A percentile compares a stretch with the other conserved stretches of the same genome.
Conservation (phyloP, 2,329 filamentous ascomycete species). For the Claviceps maximensis region DNA sequence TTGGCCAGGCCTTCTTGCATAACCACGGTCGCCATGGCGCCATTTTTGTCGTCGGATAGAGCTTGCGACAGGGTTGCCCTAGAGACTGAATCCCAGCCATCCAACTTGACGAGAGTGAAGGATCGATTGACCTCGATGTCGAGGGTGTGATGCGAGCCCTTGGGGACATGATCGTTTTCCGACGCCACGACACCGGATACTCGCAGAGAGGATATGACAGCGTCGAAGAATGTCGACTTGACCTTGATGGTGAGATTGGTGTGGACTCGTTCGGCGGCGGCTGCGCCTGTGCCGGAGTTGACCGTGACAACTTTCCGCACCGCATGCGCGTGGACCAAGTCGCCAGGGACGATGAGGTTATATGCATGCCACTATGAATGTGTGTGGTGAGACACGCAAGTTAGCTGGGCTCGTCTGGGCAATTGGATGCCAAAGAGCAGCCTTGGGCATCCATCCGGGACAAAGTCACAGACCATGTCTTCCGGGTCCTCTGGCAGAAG, state of each 20-base stretch:
- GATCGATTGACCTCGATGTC: conserved; percentile 80
- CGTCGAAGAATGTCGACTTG: conserved; percentile 45
- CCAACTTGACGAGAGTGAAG: conserved; percentile 77
- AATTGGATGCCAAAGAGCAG: background rate
- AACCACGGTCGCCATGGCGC: conserved; percentile 77
- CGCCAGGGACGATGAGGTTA: conserved; percentile 42
- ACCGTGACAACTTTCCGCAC: conserved; percentile 40
- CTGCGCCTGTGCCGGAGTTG: conserved; percentile 36
- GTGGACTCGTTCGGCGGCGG: conserved; percentile 37
- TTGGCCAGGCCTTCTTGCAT: conserved; percentile 84
- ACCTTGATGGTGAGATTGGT: conserved; percentile 44
- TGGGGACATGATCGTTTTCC: conserved; percentile 38
- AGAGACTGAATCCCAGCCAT: conserved; percentile 81
- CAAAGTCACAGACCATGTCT: conserved; percentile 27
- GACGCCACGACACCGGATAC: conserved; percentile 40
- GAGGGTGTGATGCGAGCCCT: conserved; percentile 46
- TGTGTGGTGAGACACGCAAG: background rate
- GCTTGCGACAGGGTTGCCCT: conserved; percentile 66
- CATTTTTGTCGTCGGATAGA: conserved; percentile 63
- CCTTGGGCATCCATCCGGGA: background rate
- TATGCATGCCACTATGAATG: conserved; percentile 41
- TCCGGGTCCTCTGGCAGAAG: conserved; percentile 32
- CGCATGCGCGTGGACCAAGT: conserved; percentile 41
- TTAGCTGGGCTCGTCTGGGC: conserved; percentile 4
- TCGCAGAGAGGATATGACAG: conserved; percentile 38